phyloP scores from a whole-genome alignment of 2,329 filamentous ascomycete species.

The Microdochium trichocladiopsis region DNA sequence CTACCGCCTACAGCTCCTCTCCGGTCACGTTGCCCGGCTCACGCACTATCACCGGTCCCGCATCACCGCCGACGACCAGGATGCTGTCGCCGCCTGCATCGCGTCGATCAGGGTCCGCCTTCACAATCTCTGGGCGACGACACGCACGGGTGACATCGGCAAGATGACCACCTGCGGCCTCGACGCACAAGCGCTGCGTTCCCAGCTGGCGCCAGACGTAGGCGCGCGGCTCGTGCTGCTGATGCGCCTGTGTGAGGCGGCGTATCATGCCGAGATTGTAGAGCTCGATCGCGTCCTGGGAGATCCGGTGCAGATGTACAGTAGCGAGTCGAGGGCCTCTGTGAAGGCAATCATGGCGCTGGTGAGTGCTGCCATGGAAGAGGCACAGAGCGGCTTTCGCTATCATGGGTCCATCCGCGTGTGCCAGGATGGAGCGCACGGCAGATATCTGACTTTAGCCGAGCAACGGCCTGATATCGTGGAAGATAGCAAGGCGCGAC shows the following conservation, averaged over 20 bases:
- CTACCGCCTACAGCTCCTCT: conserved; percentile 10
- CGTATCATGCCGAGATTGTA: conserved; percentile 12
- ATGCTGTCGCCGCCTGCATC: conserved; percentile 9
- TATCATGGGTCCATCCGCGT: background rate
- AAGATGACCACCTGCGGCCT: background rate
- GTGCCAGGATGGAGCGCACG: background rate
- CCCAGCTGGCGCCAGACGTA: conserved; percentile 7
- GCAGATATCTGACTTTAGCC: background rate
- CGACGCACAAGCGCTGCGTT: conserved; percentile 3
- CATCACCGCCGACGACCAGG: conserved; percentile 11
- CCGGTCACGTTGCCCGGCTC: conserved; percentile 8
- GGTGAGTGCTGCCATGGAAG: conserved; percentile 7
- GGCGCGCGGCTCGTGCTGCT: conserved; percentile 8
- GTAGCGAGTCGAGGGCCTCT: conserved; percentile 7
- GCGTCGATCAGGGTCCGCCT: conserved; percentile 6
- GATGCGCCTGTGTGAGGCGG: conserved; percentile 10
- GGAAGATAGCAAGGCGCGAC: background rate
- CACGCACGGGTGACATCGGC: conserved; percentile 4
- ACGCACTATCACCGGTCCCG: conserved; percentile 16
- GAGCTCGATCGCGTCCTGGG: conserved; percentile 13
- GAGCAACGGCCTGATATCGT: background rate
- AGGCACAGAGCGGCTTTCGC: conserved; percentile 1
- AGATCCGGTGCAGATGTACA: conserved; percentile 9
- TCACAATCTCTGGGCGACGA: conserved; percentile 7
- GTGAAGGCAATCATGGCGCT: conserved; percentile 8